These are phyloP conservation scores for Camellia sinensis DNA, from an alignment of 148 eudicot genomes.

Conservation along the genomic window DNA sequence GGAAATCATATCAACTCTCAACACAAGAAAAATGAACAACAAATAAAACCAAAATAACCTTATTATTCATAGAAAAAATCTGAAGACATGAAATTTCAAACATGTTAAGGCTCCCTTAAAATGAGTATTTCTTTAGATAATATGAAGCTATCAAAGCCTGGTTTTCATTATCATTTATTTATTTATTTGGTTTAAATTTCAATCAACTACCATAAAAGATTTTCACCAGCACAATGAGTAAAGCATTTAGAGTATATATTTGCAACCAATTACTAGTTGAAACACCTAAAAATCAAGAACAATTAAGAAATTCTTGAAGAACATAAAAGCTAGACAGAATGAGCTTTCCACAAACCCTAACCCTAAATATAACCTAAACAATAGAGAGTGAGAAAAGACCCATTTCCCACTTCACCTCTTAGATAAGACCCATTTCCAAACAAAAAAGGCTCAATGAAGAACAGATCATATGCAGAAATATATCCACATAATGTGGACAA, in stretches of 20 bases:
- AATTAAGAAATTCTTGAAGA: neutral
- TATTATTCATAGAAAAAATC: neutral
- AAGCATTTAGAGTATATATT: neutral
- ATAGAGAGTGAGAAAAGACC: neutral
- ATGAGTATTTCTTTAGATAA: neutral
- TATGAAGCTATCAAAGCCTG: neutral
- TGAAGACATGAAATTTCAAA: neutral
- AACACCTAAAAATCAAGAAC: neutral
- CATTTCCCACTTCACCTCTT: slow-evolving; percentile 4
- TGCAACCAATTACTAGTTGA: neutral
- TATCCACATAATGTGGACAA: neutral
- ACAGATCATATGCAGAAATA: neutral
- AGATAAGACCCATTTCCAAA: neutral
- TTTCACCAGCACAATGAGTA: neutral
- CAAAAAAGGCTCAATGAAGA: neutral
- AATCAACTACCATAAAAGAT: neutral
- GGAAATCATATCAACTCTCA: neutral
- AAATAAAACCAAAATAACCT: neutral
- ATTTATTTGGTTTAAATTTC: neutral
- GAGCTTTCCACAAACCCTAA: slow-evolving; percentile 34
- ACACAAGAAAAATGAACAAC: neutral
- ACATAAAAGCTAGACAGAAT: neutral
- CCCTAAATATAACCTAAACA: slow-evolving; percentile 18
- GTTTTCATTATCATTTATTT: neutral
- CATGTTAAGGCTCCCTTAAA: neutral